phyloP scores from a whole-genome alignment of 1,139 yeast species.

The Taphrina sp. region DNA sequence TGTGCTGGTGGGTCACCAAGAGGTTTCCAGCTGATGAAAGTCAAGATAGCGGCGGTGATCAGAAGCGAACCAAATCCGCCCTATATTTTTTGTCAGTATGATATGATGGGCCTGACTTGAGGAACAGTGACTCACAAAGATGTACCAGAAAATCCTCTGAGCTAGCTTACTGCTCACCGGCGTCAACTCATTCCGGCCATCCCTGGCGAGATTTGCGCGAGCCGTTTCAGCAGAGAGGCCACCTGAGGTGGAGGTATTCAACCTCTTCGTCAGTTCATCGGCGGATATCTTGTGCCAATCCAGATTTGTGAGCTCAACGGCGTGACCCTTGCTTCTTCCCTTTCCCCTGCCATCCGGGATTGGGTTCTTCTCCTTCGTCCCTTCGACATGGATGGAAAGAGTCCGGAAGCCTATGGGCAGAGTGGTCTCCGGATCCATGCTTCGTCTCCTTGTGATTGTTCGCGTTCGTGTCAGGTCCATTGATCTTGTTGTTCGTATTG shows the following conservation, averaged over 20 bases:
- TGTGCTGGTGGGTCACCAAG: conserved; percentile 54
- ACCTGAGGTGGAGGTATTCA: conserved; percentile 41
- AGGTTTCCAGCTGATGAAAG: conserved; percentile 54
- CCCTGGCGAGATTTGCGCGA: conserved; percentile 39
- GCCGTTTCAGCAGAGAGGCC: conserved; percentile 45
- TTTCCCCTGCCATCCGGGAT: conserved; percentile 1
- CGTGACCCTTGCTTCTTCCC: conserved; percentile 9
- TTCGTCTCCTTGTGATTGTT: conserved; percentile 20
- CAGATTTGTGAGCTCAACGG: conserved; percentile 40
- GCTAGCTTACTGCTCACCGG: conserved; percentile 19
- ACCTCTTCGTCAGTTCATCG: conserved; percentile 41
- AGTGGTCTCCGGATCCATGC: conserved; percentile 31
- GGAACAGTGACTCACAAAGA: conserved; percentile 15
- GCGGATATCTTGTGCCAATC: conserved; percentile 44
- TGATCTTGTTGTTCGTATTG: conserved; percentile 7
- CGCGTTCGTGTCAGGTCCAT: conserved; percentile 4
- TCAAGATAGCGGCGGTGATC: conserved; percentile 51
- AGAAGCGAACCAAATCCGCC: conserved; percentile 55
- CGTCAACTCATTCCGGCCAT: conserved; percentile 45
- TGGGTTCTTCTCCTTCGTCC: conserved; percentile 24
- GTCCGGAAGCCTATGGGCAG: conserved; percentile 34
- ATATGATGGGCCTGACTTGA: too few species aligned
- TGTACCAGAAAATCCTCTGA: conserved; percentile 26
- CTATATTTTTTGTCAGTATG: too few species aligned
- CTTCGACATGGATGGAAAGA: conserved; percentile 32